Percentiles rank a stretch among this genome's conserved stretches.
Evolutionary conservation across 257 asterid species (phyloP).

Genomic region (Solanum dulcamara): DNA sequence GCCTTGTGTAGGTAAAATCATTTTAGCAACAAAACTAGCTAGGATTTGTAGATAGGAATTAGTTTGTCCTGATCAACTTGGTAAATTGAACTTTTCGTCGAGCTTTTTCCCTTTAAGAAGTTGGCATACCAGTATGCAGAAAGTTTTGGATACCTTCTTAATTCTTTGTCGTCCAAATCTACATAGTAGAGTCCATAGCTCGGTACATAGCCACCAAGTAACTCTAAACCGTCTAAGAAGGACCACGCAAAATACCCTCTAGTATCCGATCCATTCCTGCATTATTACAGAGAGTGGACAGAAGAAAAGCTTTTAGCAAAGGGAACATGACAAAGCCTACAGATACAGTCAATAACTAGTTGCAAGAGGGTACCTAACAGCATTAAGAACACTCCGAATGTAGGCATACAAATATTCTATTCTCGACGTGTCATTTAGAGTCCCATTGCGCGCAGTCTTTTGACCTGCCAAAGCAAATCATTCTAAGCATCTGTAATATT

Average conservation of each 20-base stretch:
- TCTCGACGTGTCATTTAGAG: conserved; percentile 10
- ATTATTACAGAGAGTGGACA: neutral
- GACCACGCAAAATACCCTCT: conserved; percentile 54
- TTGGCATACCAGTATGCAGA: conserved; percentile 41
- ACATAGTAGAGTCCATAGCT: conserved; percentile 42
- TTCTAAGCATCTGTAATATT: neutral
- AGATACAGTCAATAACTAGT: neutral
- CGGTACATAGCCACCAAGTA: conserved; percentile 20
- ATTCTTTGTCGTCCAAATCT: conserved; percentile 39
- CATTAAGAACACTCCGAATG: conserved; percentile 18
- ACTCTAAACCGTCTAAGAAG: conserved; percentile 49
- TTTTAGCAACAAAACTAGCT: neutral
- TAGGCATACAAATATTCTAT: conserved; percentile 10
- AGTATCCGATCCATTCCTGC: conserved; percentile 44
- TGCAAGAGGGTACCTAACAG: conserved; percentile 11
- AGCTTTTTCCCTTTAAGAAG: conserved; percentile 29
- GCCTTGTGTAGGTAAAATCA: neutral
- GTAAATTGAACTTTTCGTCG: neutral
- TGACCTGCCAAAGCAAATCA: conserved; percentile 3
- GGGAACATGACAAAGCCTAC: neutral
- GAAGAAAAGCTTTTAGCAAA: neutral
- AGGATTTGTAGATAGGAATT: neutral
- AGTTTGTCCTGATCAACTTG: neutral
- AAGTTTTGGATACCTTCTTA: conserved; percentile 26
- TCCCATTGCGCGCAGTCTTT: neutral